Evolutionary conservation across 108 stramenopile species (phyloP).

Genomic region (Skeletonema marinoi): DNA sequence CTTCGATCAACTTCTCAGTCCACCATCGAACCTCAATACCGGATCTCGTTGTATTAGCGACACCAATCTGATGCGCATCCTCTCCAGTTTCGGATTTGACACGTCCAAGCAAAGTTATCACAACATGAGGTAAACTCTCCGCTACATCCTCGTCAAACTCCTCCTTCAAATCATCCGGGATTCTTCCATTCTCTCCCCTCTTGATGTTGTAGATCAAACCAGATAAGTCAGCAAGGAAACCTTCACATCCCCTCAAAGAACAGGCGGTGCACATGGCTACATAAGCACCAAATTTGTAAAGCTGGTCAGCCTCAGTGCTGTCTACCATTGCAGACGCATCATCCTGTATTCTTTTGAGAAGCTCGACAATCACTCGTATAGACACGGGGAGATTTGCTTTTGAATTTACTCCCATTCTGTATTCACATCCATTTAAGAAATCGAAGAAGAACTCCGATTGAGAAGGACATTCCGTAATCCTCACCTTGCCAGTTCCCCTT

Average conservation of each 20-base stretch:
- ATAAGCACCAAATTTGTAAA: conserved; percentile 11
- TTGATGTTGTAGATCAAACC: neutral
- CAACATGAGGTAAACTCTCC: conserved; percentile 7
- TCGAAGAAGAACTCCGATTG: too few relatives aligned
- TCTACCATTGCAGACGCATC: neutral
- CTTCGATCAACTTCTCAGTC: neutral
- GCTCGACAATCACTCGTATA: too few relatives aligned
- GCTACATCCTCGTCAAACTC: conserved; percentile 1
- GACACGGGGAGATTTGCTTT: too few relatives aligned
- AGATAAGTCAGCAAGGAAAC: conserved; percentile 8
- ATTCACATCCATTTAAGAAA: too few relatives aligned
- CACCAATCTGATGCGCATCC: neutral
- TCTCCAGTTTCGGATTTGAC: conserved; percentile 27
- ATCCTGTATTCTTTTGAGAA: neutral
- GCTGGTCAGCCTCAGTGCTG: neutral
- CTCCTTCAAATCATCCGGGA: neutral
- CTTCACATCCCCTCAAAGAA: neutral
- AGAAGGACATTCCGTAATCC: too few relatives aligned
- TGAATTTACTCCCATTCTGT: too few relatives aligned
- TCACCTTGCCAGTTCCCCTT: too few relatives aligned
- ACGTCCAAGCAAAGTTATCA: conserved; percentile 16
- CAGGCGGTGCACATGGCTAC: neutral
- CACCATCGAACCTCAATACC: conserved; percentile 25
- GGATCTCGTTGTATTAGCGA: neutral
- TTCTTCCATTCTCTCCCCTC: neutral